Percentiles rank a stretch among this genome's conserved stretches.
phyloP scores from a whole-genome alignment of 2,329 filamentous ascomycete genomes.

The Aspergillus brunneoviolaceus region DNA sequence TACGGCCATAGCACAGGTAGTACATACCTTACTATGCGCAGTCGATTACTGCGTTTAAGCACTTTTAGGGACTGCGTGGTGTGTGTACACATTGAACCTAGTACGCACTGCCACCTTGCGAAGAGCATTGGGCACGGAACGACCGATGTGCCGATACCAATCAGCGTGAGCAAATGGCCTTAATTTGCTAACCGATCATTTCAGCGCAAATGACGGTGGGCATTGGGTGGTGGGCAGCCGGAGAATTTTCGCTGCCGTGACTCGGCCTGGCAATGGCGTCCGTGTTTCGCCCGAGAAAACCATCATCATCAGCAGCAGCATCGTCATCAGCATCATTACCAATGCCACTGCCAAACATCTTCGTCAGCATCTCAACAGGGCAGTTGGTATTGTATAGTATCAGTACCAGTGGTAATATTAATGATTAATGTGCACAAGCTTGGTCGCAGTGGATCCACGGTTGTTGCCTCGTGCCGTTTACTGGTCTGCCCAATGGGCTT shows the following conservation, averaged over 20 bases:
- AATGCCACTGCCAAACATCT: background rate
- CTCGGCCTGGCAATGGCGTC: background rate
- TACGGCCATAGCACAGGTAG: too few species aligned
- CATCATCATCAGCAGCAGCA: background rate
- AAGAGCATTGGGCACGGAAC: background rate
- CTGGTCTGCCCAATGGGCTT: conserved; percentile 3
- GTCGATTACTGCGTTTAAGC: too few species aligned
- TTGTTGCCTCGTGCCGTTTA: conserved; percentile 6
- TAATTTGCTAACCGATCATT: background rate
- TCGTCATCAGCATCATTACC: background rate
- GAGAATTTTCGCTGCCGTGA: conserved; percentile 6
- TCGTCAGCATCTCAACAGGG: background rate
- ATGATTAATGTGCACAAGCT: background rate
- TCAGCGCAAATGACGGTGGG: background rate
- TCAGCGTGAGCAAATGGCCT: background rate
- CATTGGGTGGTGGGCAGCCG: background rate
- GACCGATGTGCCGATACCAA: background rate
- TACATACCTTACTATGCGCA: background rate
- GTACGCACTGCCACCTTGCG: background rate
- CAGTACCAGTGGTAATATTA: background rate
- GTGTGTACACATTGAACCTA: too few species aligned
- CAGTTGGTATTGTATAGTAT: background rate
- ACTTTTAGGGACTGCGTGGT: too few species aligned
- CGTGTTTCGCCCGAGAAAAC: conserved; percentile 6
- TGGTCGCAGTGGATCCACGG: conserved; percentile 5